Evolutionary conservation across 345 rosid species (phyloP), one percentile per base, ranked within the genome.

Genomic region (Ceriops zippeliana): DNA sequence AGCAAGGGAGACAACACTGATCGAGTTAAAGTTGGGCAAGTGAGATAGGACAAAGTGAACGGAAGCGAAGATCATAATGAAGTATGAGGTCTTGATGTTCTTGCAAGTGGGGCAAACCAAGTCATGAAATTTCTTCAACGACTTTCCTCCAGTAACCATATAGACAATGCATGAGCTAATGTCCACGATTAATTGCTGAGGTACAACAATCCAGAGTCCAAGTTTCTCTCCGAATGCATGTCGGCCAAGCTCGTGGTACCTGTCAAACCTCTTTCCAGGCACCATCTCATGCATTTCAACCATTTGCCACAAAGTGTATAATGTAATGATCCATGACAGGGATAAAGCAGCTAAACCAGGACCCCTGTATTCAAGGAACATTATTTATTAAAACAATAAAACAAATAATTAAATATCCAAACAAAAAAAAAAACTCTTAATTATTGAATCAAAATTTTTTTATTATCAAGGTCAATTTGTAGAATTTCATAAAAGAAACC

Each of bases 261-360:
- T 76, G 7, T 92, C 98, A 1, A 92, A 86, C 38, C 96, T 67
- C 74, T 73, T 90, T 0, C 95, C 92, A 0, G 93, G 95, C 34
- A 90, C 86, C 79, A 83, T 84, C 76, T 89, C 96, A 11, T 90
- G 98, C 91, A 92, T 85, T 64, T 92, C 85, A 24, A 92, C 96
- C 98, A 92, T 92, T 65, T 90, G 96, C 98, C 98, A 88, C 11
- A 90, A 61, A 2, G 98, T 88, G 81, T 88, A 88, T 19, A 90
- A 69, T 21, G 96, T 92, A 46, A 90, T 73, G 6, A 80, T 3
- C 98, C 98, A 90, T 68, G 97, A 90, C 42, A 87, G 11, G 38
- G 72, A 1, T 52, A 90, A 76, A 7, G 85, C 38, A 1, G 75
- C 76, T 8, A 84, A 67, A 34, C 97, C 98, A 5, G 93, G 90